Base-by-base conservation (phyloP, 2,329 filamentous ascomycete genomes). In the Talaromyces sp. region DNA sequence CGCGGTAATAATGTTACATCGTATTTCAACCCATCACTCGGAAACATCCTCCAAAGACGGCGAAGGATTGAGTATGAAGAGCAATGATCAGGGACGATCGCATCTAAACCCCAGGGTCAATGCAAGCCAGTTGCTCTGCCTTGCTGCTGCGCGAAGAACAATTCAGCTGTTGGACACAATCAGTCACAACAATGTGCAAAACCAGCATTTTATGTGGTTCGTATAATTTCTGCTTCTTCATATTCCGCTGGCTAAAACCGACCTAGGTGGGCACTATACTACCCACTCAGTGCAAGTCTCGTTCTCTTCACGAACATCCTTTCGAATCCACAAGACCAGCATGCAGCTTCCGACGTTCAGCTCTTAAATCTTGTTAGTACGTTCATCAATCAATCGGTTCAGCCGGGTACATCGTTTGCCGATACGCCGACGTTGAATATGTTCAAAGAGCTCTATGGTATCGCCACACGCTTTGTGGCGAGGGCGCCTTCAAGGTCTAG, bases 231-330 rank as follows among this genome's bases (percentile, higher is more conserved):
- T 54, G 5, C 21, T 23, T 31, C 21, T 54, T 48, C 33, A 12
- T 50, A 33, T 42, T 23, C 3, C 21, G 2, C 54, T 18, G 6
- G 18, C 50, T 56, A 23, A 55, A 12, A 21, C 2, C 1, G 18
- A 9, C 2, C 1, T 37, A 61, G 59, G 59, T 35, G 14, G 23
- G 59, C 59, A 16, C 39, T 61, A 1, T 61, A 61, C 25, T 61
- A 61, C 18, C 39, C 59, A 9, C 59, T 61, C 23, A 61, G 48
- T 4, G 59, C 59, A 35, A 35, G 59, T 25, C 59, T 61, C 5
- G 50, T 37, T n/a, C 59, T 61, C 11, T 55, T 61, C 25, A 56
- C 59, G n/a, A 61, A 61, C 28, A 61, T 61, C 16, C 59, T 61
- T 8, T 55, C 59, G n/a, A 56, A 61, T 21, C 59, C 59, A 46